phyloP scores from a whole-genome alignment of 768 basidiomycete genomes.

The Suillus subalutaceus region DNA sequence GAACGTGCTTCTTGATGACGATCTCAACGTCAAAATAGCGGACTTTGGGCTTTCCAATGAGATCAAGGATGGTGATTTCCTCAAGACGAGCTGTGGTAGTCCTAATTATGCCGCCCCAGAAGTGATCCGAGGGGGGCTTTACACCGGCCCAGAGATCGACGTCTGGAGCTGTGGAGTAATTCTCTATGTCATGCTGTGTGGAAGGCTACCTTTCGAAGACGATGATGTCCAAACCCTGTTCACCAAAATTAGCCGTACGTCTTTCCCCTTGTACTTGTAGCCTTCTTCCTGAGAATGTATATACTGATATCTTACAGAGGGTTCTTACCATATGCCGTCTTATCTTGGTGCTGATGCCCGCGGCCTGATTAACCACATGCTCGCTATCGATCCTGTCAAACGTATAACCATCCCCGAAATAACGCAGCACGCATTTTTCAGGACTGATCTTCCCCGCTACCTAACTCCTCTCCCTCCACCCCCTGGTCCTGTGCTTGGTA shows the following conservation, averaged over 20 bases:
- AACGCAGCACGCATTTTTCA: conserved; percentile 89
- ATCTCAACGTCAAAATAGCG: conserved; percentile 95
- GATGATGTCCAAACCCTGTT: conserved; percentile 93
- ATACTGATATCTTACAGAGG: conserved; percentile 57
- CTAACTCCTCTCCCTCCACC: conserved; percentile 80
- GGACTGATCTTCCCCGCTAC: conserved; percentile 81
- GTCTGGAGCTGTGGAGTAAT: conserved; percentile 99
- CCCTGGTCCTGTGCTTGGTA: conserved; percentile 76
- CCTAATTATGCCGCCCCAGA: conserved; percentile 99
- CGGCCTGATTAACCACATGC: conserved; percentile 84
- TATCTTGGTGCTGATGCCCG: conserved; percentile 79
- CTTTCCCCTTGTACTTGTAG: not conserved
- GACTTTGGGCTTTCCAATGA: conserved; percentile 97
- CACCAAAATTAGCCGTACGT: conserved; percentile 88
- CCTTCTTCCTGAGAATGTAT: not conserved
- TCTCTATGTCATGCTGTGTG: conserved; percentile 96
- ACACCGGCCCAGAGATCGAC: conserved; percentile 97
- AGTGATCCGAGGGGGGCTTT: conserved; percentile 92
- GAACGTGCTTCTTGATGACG: conserved; percentile 86
- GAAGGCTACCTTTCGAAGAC: conserved; percentile 95
- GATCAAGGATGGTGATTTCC: conserved; percentile 94
- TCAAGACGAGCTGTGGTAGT: conserved; percentile 96
- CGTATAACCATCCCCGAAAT: conserved; percentile 94
- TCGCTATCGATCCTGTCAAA: conserved; percentile 91
- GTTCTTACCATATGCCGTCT: conserved; percentile 83